phyloP scores from a whole-genome alignment of 305 asterid species.

The Fraxinus ornus region DNA sequence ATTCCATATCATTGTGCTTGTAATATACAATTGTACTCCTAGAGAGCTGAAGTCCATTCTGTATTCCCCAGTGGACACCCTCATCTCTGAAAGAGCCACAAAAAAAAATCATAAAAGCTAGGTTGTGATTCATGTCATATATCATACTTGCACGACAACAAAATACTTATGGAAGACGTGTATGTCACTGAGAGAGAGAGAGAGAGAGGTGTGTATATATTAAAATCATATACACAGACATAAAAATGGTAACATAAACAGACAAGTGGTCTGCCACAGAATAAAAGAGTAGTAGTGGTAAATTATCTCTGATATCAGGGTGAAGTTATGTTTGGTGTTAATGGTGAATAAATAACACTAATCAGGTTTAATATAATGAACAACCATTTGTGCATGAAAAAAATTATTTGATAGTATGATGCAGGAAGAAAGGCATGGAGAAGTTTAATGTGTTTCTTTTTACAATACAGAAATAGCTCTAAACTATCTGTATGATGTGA shows the following conservation, averaged over 20 bases:
- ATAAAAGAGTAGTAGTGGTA: not conserved
- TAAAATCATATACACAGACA: not conserved
- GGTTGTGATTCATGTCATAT: not conserved
- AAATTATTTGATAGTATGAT: not conserved
- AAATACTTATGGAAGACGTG: not conserved
- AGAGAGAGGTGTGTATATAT: too few species aligned
- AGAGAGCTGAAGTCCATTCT: slow-evolving; percentile 93
- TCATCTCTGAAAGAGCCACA: slow-evolving; percentile 64
- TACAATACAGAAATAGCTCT: not conserved
- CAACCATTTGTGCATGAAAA: not conserved
- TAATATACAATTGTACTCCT: slow-evolving; percentile 81
- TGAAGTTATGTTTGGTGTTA: not conserved
- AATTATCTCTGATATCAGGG: not conserved
- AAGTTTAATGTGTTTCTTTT: not conserved
- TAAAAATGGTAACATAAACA: not conserved
- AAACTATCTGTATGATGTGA: not conserved
- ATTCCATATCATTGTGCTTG: slow-evolving; percentile 85
- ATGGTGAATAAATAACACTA: not conserved
- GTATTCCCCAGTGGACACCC: slow-evolving; percentile 98
- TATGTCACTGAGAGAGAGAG: too few species aligned
- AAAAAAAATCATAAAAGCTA: not conserved
- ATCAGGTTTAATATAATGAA: not conserved
- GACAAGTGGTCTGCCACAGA: not conserved
- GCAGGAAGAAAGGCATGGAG: not conserved
- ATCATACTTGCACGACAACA: not conserved